Percentiles rank a stretch among this genome's conserved stretches.
Conservation (phyloP, 495 filamentous ascomycete species). For the Penicillium simplicissimum region DNA sequence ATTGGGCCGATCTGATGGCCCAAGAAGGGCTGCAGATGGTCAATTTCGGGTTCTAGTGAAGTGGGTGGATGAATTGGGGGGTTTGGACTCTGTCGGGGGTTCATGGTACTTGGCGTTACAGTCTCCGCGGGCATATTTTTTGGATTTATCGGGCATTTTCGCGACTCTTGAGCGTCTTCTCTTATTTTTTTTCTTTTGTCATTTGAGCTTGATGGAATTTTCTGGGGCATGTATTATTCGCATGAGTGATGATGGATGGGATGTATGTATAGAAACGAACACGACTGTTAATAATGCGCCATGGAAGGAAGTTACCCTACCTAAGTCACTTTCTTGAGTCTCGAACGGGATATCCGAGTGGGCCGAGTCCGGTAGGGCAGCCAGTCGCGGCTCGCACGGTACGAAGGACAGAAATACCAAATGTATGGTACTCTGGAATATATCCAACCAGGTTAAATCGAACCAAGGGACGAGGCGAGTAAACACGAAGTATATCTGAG, state of each 20-base stretch:
- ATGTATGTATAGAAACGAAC: conserved; percentile 11
- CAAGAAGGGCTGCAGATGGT: conserved; percentile 45
- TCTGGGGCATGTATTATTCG: conserved; percentile 12
- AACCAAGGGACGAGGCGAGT: background rate
- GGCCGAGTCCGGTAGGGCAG: background rate
- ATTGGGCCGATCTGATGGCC: conserved; percentile 50
- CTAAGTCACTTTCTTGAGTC: too few species aligned
- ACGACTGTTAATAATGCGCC: background rate
- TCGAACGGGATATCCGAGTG: background rate
- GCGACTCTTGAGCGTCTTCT: too few species aligned
- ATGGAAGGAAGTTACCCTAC: too few species aligned
- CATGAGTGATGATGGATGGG: conserved; percentile 23
- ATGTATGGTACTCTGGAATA: background rate
- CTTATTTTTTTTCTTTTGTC: conserved; percentile 5
- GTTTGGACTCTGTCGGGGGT: background rate
- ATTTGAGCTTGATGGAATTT: background rate
- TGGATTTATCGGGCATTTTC: conserved; percentile 2
- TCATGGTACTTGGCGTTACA: conserved; percentile 13
- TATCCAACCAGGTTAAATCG: background rate
- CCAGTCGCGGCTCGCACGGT: background rate
- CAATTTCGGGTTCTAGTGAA: conserved; percentile 32
- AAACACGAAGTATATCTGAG: conserved; percentile 3
- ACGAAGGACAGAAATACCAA: background rate
- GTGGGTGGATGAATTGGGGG: background rate
- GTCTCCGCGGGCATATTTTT: conserved; percentile 11